These are phyloP conservation scores for Arthrobotrys megalospora DNA, from an alignment of 2,329 filamentous ascomycete species.

Conservation along the genomic window DNA sequence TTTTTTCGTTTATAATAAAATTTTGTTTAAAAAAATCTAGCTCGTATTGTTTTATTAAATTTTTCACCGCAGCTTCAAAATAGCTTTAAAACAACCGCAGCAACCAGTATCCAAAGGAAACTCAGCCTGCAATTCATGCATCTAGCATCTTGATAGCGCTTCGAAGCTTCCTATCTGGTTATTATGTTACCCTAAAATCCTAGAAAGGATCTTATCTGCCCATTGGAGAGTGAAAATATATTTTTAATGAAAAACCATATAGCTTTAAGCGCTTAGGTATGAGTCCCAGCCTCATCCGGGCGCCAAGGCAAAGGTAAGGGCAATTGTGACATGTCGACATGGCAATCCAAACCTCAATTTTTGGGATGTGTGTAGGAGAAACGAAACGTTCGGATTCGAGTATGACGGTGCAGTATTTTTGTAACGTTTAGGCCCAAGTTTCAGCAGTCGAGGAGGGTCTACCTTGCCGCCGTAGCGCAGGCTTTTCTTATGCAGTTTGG, in stretches of 20 bases:
- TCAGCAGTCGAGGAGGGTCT: constrained; percentile 3
- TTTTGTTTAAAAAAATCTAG: constrained; percentile 15
- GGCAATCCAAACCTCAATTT: not conserved
- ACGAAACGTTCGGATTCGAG: not conserved
- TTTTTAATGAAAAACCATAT: constrained; percentile 4
- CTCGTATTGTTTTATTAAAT: constrained; percentile 7
- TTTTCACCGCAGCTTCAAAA: constrained; percentile 17
- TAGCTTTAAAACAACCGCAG: constrained; percentile 15
- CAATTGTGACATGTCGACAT: not conserved
- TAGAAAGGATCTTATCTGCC: not conserved
- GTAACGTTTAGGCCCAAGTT: constrained; percentile 9
- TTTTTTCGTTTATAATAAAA: too few relatives aligned
- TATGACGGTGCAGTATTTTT: constrained; percentile 11
- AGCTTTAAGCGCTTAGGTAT: constrained; percentile 3
- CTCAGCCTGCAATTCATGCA: constrained; percentile 13
- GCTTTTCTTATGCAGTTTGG: constrained; percentile 17
- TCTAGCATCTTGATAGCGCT: constrained; percentile 23
- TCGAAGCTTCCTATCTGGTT: not conserved
- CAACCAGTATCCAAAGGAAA: constrained; percentile 1
- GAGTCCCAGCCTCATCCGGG: constrained; percentile 1
- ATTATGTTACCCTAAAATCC: not conserved
- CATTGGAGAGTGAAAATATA: not conserved
- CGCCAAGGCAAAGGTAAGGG: not conserved
- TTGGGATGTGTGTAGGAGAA: not conserved
- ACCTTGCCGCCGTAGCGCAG: constrained; percentile 28